Base-by-base conservation (phyloP, 495 filamentous ascomycete species). In the Daldinia vernicosa region DNA sequence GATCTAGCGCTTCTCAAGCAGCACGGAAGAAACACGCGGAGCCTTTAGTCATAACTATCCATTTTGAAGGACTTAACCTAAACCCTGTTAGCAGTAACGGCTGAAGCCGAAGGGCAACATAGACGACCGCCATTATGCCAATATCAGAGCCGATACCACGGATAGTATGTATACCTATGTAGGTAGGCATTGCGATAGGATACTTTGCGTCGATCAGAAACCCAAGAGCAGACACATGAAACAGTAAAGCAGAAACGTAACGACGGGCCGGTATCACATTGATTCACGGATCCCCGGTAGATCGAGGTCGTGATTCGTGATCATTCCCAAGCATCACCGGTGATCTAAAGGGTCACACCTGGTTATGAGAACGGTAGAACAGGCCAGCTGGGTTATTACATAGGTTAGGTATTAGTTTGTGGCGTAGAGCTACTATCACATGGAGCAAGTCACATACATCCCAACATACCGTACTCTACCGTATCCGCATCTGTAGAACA, bases 201-300 rank as follows among this genome's bases (percentile, higher is more conserved):
- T 47, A 12, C 3, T 24, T 22, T 51, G 32, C 8, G 43, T 52
- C 43, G 54, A 66, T 52, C 33, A 63, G 51, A 51, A 40, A 35
- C 67, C 56, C 52, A 28, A 67, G 71, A 63, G 50, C 26, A 27
- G 1, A 32, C 12, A 63, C 39, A 19, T 66, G 62, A 72, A 72
- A 69, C 70, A 33, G 65, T 8, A 64, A 65, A 60, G 39, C 39
- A 58, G 52, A 66, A 62, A 60, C 30, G 51, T 51, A 33, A 58
- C 70, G 33, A 37, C 65, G 65, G 61, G 12, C 65, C 70, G 70
- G 70, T 66, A 69, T 72, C 70, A 64, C 60, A 62, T 50, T 53
- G 65, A 69, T 72, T 43, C 65, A 32, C 70, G 43, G 70, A 66
- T 65, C 54, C 50, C 12, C 65, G 15, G 60, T 11, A 72, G 70